Evolutionary conservation across 129 eudicot species (phyloP), one percentile per base, ranked within the genome.

Genomic region (Artemisia argyi): DNA sequence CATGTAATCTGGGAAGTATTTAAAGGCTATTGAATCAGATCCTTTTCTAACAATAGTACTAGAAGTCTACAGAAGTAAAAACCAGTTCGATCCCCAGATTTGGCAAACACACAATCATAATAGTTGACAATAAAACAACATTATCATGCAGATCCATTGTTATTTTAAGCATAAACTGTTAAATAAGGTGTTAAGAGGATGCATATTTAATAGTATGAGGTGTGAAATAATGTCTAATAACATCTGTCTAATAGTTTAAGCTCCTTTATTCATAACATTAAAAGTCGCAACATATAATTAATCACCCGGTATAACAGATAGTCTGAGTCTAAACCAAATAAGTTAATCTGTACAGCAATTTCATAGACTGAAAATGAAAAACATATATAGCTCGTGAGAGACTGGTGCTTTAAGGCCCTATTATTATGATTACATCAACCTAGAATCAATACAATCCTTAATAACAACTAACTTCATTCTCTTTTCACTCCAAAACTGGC

Each of bases 21-120:
- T 61, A 28, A 73, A 62, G 61, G 69, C 51, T n/a, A 73, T 51
- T 11, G 11, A 62, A 73, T 73, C 78, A 61, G 71, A 73, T 62
- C 44, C 78, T 73, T 62, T 17, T 60, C 35, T 50, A 50, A 73
- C 6, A 61, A 61, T 61, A 70, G 22, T 49, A 49, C 24, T 11
- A 70, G 53, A 70, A 47, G 19, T 70, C 42, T 35, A 19, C 19
- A 48, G 18, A 72, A 24, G 60, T 60, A 46, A 4, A 22, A 72
- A 4, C 60, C 49, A 26, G 60, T 72, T 72, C 7, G 11, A 61
- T 60, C 60, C 66, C 48, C 58, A 42, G 67, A 71, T 71, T 71
- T 58, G 39, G 39, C 7, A 35, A 35, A 8, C 5, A 5, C 42
- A 35, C 42, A 1, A 35, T 35, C 8, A 35, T 35, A 35, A 35